These are phyloP conservation scores for Arabidopsis lyrata DNA, from an alignment of 441 rosid genomes.

Conservation along the genomic window DNA sequence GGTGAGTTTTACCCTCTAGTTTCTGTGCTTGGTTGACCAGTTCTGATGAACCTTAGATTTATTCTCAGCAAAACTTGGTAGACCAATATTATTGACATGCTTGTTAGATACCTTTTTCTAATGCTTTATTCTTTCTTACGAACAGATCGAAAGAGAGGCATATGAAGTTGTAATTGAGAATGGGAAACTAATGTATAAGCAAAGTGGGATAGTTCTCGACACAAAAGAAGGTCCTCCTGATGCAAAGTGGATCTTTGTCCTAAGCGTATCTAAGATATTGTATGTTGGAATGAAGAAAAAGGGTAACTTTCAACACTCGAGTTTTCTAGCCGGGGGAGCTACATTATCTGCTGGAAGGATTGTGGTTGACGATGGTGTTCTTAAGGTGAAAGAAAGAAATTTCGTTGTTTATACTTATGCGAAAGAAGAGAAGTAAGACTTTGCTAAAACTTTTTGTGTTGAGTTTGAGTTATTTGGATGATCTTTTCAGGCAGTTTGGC, in stretches of 20 bases:
- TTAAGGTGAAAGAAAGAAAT: slow-evolving; percentile 50
- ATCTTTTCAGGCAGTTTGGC: slow-evolving; percentile 68
- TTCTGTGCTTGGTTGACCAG: slow-evolving; percentile 23
- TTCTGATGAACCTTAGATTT: slow-evolving; percentile 6
- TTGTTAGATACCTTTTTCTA: not conserved
- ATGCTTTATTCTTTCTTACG: slow-evolving; percentile 16
- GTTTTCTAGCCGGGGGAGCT: slow-evolving; percentile 79
- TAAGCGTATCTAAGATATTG: slow-evolving; percentile 63
- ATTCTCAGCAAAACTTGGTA: slow-evolving; percentile 8
- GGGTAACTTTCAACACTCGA: slow-evolving; percentile 83
- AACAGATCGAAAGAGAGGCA: slow-evolving; percentile 78
- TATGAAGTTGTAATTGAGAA: slow-evolving; percentile 76
- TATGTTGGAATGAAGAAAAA: slow-evolving; percentile 65
- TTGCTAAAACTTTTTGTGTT: slow-evolving; percentile 14
- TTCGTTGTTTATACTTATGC: slow-evolving; percentile 3
- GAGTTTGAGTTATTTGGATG: slow-evolving; percentile 39
- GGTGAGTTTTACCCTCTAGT: slow-evolving; percentile 51
- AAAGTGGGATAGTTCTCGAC: slow-evolving; percentile 57
- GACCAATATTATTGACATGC: slow-evolving; percentile 5
- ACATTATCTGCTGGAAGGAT: slow-evolving; percentile 77
- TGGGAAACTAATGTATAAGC: slow-evolving; percentile 61
- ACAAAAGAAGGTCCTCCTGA: slow-evolving; percentile 59
- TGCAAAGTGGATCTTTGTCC: slow-evolving; percentile 78
- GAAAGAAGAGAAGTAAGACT: slow-evolving; percentile 3
- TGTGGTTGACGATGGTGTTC: slow-evolving; percentile 57